A percentile compares a stretch with the other conserved stretches of the same genome.
phyloP scores from a whole-genome alignment of 2,329 filamentous ascomycete genomes.

The Trichoderma aggressivum region DNA sequence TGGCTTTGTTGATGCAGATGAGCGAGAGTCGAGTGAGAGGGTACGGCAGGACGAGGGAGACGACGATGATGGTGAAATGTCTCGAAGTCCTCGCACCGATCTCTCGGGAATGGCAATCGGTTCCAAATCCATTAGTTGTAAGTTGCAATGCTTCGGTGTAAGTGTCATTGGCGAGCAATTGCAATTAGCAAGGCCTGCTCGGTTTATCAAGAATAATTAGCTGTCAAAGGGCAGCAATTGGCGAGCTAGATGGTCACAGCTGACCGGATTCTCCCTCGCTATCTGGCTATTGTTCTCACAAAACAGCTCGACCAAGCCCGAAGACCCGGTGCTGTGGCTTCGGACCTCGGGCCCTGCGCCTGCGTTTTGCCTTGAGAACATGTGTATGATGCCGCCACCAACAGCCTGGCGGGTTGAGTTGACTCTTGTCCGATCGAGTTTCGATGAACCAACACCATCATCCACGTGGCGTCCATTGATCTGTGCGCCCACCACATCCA shows the following conservation, averaged over 20 bases:
- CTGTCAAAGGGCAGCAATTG: background rate
- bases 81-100: background rate
- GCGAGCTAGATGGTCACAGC: background rate
- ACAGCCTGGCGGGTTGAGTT: background rate
- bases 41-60: background rate
- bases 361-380: background rate
- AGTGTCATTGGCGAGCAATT: background rate
- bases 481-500: slow-evolving; percentile 21
- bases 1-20: background rate
- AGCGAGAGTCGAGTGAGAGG: background rate
- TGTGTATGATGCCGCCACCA: background rate
- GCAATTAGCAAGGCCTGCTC: background rate
- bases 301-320: background rate
- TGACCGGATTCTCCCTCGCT: background rate
- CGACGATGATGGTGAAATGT: slow-evolving; percentile 5
- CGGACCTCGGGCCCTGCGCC: background rate
- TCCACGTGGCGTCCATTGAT: slow-evolving; percentile 2
- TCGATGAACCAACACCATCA: slow-evolving; percentile 16
- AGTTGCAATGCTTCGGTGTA: background rate
- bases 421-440: background rate
- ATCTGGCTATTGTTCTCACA: slow-evolving; percentile 1
- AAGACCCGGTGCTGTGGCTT: background rate
- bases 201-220: background rate
- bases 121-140: background rate
- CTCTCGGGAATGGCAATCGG: background rate